phyloP scores from a whole-genome alignment of 257 asterid genomes.

The Leonotis leonurus region DNA sequence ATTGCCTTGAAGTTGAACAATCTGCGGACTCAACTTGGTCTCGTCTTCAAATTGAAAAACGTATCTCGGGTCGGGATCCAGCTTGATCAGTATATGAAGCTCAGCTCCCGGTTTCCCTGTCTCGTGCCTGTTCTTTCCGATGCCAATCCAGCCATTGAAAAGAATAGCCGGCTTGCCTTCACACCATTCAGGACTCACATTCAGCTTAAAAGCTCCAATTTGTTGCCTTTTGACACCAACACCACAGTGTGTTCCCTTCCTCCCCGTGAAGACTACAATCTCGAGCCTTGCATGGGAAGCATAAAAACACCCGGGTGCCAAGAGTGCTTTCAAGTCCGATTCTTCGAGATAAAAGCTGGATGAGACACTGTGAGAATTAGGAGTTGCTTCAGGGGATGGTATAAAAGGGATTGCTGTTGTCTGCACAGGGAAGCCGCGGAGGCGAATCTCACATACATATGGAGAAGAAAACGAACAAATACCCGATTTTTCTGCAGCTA shows the following conservation, averaged over 20 bases:
- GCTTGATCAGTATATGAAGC: slow-evolving; percentile 82
- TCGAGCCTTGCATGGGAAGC: slow-evolving; percentile 66
- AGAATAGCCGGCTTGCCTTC: slow-evolving; percentile 75
- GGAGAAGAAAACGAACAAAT: slow-evolving; percentile 52
- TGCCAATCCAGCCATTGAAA: slow-evolving; percentile 84
- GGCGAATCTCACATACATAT: slow-evolving; percentile 81
- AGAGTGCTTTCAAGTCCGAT: slow-evolving; percentile 66
- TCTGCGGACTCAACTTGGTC: slow-evolving; percentile 71
- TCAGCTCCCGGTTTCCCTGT: slow-evolving; percentile 62
- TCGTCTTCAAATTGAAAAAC: slow-evolving; percentile 87
- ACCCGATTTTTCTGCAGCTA: slow-evolving; percentile 43
- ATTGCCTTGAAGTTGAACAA: slow-evolving; percentile 89
- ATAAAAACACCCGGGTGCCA: slow-evolving; percentile 73
- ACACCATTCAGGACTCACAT: slow-evolving; percentile 87
- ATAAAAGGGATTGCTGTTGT: slow-evolving; percentile 62
- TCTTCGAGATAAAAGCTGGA: slow-evolving; percentile 88
- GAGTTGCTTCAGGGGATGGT: slow-evolving; percentile 62
- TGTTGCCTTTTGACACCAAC: slow-evolving; percentile 74
- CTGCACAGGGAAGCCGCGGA: slow-evolving; percentile 97
- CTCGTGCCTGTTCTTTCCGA: slow-evolving; percentile 72
- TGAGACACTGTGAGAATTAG: slow-evolving; percentile 52
- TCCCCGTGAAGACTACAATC: slow-evolving; percentile 70
- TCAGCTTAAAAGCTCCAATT: slow-evolving; percentile 67
- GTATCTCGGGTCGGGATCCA: slow-evolving; percentile 95
- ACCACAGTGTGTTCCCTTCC: slow-evolving; percentile 79